Conservation (phyloP, 768 basidiomycete genomes). For the Russula vinacea region DNA sequence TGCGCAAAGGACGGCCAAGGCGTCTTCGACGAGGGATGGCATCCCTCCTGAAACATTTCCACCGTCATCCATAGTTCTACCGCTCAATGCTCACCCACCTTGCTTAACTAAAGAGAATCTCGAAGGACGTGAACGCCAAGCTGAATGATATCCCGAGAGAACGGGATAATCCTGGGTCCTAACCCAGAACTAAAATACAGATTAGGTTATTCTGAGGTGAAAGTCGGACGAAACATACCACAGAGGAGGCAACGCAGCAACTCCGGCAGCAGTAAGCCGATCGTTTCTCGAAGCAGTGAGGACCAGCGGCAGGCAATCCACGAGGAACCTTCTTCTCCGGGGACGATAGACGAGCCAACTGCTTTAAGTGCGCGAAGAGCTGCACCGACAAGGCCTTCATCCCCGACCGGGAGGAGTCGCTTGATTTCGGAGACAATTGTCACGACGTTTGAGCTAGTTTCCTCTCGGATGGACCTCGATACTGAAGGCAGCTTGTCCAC, state of each 20-base stretch:
- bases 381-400: slow-evolving; percentile 42
- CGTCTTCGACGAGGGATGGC: slow-evolving; percentile 38
- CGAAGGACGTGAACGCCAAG: slow-evolving; percentile 52
- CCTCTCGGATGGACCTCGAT: slow-evolving; percentile 51
- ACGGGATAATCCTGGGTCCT: slow-evolving; percentile 85
- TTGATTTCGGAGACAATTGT: slow-evolving; percentile 53
- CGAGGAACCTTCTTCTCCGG: slow-evolving; percentile 67
- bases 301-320: slow-evolving; percentile 56
- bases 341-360: slow-evolving; percentile 53
- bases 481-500: slow-evolving; percentile 62
- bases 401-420: slow-evolving; percentile 44
- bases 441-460: slow-evolving; percentile 48
- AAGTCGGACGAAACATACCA: slow-evolving; percentile 45
- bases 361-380: slow-evolving; percentile 60
- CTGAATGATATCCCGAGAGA: slow-evolving; percentile 68
- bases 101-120: slow-evolving; percentile 36
- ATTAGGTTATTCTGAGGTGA: slow-evolving; percentile 22
- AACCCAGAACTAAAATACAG: slow-evolving; percentile 55
- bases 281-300: slow-evolving; percentile 48
- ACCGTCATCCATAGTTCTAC: slow-evolving; percentile 10
- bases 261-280: slow-evolving; percentile 41
- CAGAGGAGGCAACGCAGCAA: slow-evolving; percentile 57
- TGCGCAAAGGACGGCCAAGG: slow-evolving; percentile 55
- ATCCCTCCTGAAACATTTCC: slow-evolving; percentile 29
- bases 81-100: slow-evolving; percentile 21